Percentiles rank a stretch among this genome's conserved stretches.
These are phyloP conservation scores for Wallacemonas sp. DNA, from an alignment of 208 protist species.

Conservation along the genomic window DNA sequence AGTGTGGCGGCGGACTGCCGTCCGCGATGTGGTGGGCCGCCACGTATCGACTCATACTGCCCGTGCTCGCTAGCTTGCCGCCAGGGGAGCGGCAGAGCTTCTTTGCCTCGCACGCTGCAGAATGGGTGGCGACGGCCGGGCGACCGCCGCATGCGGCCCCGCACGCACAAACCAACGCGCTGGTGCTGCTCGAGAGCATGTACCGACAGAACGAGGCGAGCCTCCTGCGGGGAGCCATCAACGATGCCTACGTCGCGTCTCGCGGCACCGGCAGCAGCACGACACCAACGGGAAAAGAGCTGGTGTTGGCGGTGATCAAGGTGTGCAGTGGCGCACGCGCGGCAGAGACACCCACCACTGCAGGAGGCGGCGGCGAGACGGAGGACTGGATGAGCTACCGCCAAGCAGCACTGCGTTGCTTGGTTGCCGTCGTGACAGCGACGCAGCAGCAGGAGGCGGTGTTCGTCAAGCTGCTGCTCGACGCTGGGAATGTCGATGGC, in stretches of 20 bases:
- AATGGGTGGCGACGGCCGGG: constrained; percentile 29
- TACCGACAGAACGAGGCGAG: constrained; percentile 35
- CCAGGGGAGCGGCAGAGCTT: constrained; percentile 22
- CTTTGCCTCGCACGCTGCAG: constrained; percentile 30
- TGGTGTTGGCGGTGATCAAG: constrained; percentile 78
- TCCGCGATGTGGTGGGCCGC: constrained; percentile 36
- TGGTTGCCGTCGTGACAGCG: constrained; percentile 57
- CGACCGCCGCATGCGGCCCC: neutral
- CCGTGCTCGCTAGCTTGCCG: constrained; percentile 27
- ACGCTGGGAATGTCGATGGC: constrained; percentile 37
- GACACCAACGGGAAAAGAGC: constrained; percentile 66
- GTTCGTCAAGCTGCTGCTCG: constrained; percentile 76
- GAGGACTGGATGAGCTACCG: constrained; percentile 33
- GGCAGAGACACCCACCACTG: neutral
- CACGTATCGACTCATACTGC: constrained; percentile 42
- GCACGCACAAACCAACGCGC: constrained; percentile 48
- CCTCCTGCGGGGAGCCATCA: constrained; percentile 50
- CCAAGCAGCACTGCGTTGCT: constrained; percentile 69
- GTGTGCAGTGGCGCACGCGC: constrained; percentile 31
- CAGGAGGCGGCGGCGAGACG: neutral
- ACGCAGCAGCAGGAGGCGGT: constrained; percentile 86
- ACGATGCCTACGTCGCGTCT: constrained; percentile 34
- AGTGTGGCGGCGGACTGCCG: constrained; percentile 19
- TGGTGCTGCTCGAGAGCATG: constrained; percentile 72
- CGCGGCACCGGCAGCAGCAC: neutral